phyloP scores from a whole-genome alignment of 768 basidiomycete species.

The Omphalotus guepiniiformis region DNA sequence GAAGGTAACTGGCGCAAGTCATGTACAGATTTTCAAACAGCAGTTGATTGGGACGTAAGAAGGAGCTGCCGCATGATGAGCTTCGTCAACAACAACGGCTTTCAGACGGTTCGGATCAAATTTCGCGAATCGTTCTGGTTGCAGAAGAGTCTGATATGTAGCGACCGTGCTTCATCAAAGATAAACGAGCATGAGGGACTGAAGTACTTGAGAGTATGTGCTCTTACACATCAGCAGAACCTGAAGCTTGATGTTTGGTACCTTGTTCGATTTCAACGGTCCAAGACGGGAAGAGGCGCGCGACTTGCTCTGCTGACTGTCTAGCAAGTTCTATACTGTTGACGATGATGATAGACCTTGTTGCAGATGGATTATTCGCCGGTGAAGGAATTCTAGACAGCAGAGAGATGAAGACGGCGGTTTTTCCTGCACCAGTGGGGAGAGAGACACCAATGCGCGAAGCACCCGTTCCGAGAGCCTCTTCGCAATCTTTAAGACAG shows the following conservation, averaged over 20 bases:
- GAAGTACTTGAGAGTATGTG: not conserved
- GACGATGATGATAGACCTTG: slow-evolving; percentile 75
- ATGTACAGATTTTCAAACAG: not conserved
- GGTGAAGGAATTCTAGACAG: slow-evolving; percentile 59
- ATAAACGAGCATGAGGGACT: not conserved
- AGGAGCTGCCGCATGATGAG: slow-evolving; percentile 91
- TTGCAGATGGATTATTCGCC: slow-evolving; percentile 36
- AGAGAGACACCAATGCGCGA: slow-evolving; percentile 59
- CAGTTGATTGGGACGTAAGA: slow-evolving; percentile 52
- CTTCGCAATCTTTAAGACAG: slow-evolving; percentile 72
- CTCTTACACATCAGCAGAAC: slow-evolving; percentile 79
- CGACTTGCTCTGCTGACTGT: slow-evolving; percentile 77
- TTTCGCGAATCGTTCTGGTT: slow-evolving; percentile 60
- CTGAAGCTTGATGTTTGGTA: slow-evolving; percentile 64
- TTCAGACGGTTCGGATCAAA: slow-evolving; percentile 66
- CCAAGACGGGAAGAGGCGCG: slow-evolving; percentile 63
- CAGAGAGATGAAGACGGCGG: slow-evolving; percentile 85
- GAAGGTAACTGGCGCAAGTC: slow-evolving; percentile 54
- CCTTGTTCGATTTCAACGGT: slow-evolving; percentile 93
- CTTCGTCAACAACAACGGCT: slow-evolving; percentile 86
- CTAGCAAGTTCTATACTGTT: slow-evolving; percentile 86
- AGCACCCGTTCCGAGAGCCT: slow-evolving; percentile 62
- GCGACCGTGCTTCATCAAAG: slow-evolving; percentile 63
- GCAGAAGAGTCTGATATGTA: slow-evolving; percentile 82
- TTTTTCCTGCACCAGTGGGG: slow-evolving; percentile 87